Conservation (phyloP, 169 alveolate species). For the Plasmodium reichenowi region DNA sequence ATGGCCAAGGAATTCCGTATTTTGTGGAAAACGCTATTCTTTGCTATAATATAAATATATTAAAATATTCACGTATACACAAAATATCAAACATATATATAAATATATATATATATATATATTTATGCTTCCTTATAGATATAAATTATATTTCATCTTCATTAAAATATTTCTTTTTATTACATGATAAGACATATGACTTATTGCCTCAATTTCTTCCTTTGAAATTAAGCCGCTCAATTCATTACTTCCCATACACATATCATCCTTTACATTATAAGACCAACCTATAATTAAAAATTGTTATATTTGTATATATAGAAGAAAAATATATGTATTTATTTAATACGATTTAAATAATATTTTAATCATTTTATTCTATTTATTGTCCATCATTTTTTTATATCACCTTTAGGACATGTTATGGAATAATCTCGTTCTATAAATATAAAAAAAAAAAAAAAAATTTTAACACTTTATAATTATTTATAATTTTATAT, state of each 20-base stretch:
- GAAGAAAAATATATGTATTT: too few relatives aligned
- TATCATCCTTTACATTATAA: conserved; percentile 30
- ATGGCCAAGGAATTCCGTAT: conserved; percentile 74
- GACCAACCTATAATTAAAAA: conserved; percentile 59
- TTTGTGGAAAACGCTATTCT: conserved; percentile 60
- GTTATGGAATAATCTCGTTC: conserved; percentile 72
- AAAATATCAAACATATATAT: background rate
- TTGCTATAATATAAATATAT: conserved; percentile 27
- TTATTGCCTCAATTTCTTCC: conserved; percentile 55
- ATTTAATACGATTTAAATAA: too few relatives aligned
- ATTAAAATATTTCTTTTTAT: conserved; percentile 7
- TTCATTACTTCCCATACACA: conserved; percentile 21
- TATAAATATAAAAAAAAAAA: conserved; percentile 15
- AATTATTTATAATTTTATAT: too few relatives aligned
- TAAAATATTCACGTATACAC: background rate
- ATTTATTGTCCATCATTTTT: background rate
- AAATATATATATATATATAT: background rate
- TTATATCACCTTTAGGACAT: conserved; percentile 66
- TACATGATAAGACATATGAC: conserved; percentile 68
- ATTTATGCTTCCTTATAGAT: background rate
- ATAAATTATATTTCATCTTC: background rate
- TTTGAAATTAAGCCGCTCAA: conserved; percentile 57
- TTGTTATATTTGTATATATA: background rate
- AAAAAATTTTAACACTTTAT: background rate
- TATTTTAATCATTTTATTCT: background rate